These are phyloP conservation scores for Inga leiocalycina DNA, from an alignment of 306 rosid species.

Conservation along the genomic window DNA sequence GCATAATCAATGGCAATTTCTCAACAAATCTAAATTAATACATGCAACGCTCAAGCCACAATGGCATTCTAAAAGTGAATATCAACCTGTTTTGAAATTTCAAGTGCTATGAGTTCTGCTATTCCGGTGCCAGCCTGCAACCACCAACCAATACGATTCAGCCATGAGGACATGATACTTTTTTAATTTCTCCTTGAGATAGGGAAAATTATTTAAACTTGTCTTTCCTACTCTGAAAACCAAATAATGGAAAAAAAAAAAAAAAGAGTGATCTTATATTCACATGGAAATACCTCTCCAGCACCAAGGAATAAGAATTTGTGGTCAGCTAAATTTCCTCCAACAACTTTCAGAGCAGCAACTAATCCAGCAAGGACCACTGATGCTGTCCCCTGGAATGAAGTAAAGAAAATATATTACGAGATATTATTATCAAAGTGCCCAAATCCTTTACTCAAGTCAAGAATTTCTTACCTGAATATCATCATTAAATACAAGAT, in stretches of 20 bases:
- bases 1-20: conserved; percentile 42
- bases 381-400: conserved; percentile 93
- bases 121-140: conserved; percentile 99
- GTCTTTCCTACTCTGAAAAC: background rate
- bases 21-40: conserved; percentile 4
- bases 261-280: conserved; percentile 7
- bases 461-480: conserved; percentile 65
- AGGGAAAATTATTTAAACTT: conserved; percentile 8
- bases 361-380: conserved; percentile 95
- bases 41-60: conserved; percentile 21
- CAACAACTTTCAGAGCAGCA: conserved; percentile 68
- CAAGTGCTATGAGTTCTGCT: conserved; percentile 96
- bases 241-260: background rate
- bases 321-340: conserved; percentile 81
- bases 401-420: conserved; percentile 2
- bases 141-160: conserved; percentile 44
- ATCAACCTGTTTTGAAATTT: conserved; percentile 81
- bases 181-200: background rate
- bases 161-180: conserved; percentile 25
- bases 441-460: conserved; percentile 12
- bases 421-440: background rate
- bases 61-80: background rate
- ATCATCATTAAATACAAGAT: conserved; percentile 95
- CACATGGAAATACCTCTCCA: conserved; percentile 74
- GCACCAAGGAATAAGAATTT: conserved; percentile 92